Conservation (phyloP, 73 alveolate genomes). For the Paramecium biaurelia region DNA sequence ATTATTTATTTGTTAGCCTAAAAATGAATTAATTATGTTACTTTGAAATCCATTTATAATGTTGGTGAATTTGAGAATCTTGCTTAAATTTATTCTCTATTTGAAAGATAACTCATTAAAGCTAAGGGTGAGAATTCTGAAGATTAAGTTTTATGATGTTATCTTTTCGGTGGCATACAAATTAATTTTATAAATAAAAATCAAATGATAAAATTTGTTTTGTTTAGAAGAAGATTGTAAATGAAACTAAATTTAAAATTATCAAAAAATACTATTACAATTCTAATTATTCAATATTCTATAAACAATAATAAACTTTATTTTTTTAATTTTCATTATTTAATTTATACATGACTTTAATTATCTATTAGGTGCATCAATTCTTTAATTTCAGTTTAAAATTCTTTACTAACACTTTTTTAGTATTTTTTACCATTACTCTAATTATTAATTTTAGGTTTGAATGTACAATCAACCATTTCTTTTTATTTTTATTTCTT, state of each 20-base stretch:
- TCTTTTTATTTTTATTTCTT: neutral
- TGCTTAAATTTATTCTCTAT: conserved; percentile 11
- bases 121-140: conserved; percentile 6
- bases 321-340: neutral
- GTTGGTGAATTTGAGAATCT: conserved; percentile 23
- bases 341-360: neutral
- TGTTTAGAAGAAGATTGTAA: neutral
- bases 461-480: conserved; percentile 6
- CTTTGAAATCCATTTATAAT: neutral
- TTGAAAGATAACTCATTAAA: neutral
- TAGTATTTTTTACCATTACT: neutral
- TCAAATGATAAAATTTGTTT: neutral
- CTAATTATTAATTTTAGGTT: neutral
- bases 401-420: conserved; percentile 1
- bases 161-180: conserved; percentile 30
- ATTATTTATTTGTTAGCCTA: neutral
- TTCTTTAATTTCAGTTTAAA: neutral
- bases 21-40: neutral
- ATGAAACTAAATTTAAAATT: neutral
- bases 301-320: neutral
- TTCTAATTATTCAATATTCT: neutral
- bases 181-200: neutral
- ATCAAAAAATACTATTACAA: neutral
- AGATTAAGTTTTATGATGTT: conserved; percentile 40
- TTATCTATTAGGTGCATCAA: neutral